These are phyloP conservation scores for Alnus rubra DNA, from an alignment of 306 rosid species.

Conservation along the genomic window DNA sequence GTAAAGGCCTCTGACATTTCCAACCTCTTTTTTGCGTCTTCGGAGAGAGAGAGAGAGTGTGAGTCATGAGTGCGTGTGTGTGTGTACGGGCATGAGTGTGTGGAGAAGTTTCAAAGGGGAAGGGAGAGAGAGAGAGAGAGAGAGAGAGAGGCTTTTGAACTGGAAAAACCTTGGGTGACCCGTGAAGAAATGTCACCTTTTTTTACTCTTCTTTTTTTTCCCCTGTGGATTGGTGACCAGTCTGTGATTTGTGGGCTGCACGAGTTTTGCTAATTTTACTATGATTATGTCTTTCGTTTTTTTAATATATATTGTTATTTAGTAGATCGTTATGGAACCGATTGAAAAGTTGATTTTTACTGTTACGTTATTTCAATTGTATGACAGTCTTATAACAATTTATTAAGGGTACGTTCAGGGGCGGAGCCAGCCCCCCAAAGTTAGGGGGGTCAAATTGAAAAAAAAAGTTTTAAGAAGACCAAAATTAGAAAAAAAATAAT, in stretches of 20 bases:
- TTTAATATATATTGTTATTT: no score
- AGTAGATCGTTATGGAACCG: no score
- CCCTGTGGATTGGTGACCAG: conserved; percentile 32
- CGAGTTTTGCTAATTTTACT: neutral
- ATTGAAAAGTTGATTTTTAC: no score
- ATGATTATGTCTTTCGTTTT: no score
- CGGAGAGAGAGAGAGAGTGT: neutral
- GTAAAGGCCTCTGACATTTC: conserved; percentile 34
- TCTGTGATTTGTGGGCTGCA: conserved; percentile 18
- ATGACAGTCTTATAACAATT: no score
- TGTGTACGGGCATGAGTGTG: neutral
- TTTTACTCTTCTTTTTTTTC: neutral
- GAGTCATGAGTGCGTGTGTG: neutral
- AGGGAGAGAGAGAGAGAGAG: neutral
- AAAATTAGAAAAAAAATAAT: no score
- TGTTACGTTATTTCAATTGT: no score
- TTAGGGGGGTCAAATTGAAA: no score
- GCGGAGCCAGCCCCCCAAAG: no score
- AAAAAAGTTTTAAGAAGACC: no score
- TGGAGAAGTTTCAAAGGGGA: conserved; percentile 1
- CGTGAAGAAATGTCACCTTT: conserved; percentile 43
- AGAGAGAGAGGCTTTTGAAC: conserved; percentile 19
- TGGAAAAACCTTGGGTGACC: conserved; percentile 40
- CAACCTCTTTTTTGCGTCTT: neutral
- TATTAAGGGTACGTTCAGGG: no score